phyloP scores from a whole-genome alignment of 108 stramenopile species.

The Skeletonema grethae region DNA sequence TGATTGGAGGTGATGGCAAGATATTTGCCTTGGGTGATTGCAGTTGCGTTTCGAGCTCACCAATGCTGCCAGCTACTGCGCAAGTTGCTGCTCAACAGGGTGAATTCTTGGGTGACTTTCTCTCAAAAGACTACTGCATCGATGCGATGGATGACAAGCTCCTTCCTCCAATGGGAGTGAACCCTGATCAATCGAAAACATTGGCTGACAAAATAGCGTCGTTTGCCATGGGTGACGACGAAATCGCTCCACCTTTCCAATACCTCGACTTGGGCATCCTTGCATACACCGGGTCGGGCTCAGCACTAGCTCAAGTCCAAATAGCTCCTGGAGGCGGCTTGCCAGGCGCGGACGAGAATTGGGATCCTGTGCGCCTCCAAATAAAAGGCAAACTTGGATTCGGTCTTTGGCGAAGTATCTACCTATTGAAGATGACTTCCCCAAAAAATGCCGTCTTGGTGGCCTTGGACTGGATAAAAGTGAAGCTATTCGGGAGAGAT shows the following conservation, averaged over 20 bases:
- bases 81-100: conserved; percentile 96
- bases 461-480: conserved; percentile 89
- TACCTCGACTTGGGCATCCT: conserved; percentile 94
- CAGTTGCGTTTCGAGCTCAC: conserved; percentile 59
- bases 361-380: conserved; percentile 58
- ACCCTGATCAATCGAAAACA: conserved; percentile 47
- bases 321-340: conserved; percentile 60
- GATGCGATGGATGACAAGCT: conserved; percentile 40
- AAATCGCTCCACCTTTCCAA: conserved; percentile 92
- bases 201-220: conserved; percentile 69
- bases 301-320: conserved; percentile 82
- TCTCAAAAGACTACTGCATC: conserved; percentile 80
- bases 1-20: conserved; percentile 76
- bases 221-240: conserved; percentile 51
- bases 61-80: conserved; percentile 84
- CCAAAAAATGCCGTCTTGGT: conserved; percentile 89
- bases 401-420: conserved; percentile 83
- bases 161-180: conserved; percentile 51
- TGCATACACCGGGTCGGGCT: conserved; percentile 90
- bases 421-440: conserved; percentile 91
- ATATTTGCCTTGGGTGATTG: conserved; percentile 94
- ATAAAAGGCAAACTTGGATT: conserved; percentile 81
- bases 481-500: conserved; percentile 84
- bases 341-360: conserved; percentile 27
- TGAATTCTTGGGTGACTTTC: conserved; percentile 81